Evolutionary conservation across 2,329 filamentous ascomycete genomes (phyloP).

Genomic region (Macrophomina phaseolina): DNA sequence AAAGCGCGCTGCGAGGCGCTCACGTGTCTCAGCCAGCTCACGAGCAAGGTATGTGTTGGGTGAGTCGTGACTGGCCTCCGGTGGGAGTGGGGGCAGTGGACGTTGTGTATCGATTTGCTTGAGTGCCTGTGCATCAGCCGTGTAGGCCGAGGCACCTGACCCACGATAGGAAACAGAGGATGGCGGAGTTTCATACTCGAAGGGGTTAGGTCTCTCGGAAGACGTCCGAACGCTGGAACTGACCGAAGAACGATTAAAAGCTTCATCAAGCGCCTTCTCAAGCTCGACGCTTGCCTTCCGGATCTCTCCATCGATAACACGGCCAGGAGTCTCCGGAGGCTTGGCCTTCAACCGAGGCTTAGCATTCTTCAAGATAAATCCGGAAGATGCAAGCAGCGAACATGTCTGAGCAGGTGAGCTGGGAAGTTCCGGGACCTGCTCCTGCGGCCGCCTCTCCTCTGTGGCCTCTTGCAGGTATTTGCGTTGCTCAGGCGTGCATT

Average conservation of each 20-base stretch:
- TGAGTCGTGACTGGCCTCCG: constrained; percentile 43
- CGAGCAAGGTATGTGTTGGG: constrained; percentile 59
- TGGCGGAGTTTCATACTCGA: constrained; percentile 58
- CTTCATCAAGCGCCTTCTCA: constrained; percentile 88
- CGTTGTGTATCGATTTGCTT: constrained; percentile 36
- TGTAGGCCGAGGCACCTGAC: constrained; percentile 35
- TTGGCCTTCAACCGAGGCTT: constrained; percentile 25
- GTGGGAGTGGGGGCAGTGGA: constrained; percentile 53
- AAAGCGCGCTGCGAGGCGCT: constrained; percentile 60
- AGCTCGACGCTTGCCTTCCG: constrained; percentile 84
- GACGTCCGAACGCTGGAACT: constrained; percentile 58
- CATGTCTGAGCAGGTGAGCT: constrained; percentile 21
- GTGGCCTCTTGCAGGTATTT: constrained; percentile 36
- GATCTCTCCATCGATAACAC: constrained; percentile 75
- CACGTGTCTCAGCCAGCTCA: constrained; percentile 64
- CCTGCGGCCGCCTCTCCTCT: constrained; percentile 39
- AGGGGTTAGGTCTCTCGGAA: constrained; percentile 43
- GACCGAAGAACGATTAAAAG: constrained; percentile 75
- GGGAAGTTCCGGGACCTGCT: constrained; percentile 20
- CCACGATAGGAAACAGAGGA: constrained; percentile 54
- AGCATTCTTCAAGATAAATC: constrained; percentile 7
- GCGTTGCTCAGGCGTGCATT: constrained; percentile 41
- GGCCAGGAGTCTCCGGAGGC: constrained; percentile 47
- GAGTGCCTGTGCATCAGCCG: constrained; percentile 4
- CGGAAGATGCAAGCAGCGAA: background rate